These are phyloP conservation scores for Sugiyamaella pinicola DNA, from an alignment of 1,139 yeast species.

Conservation along the genomic window DNA sequence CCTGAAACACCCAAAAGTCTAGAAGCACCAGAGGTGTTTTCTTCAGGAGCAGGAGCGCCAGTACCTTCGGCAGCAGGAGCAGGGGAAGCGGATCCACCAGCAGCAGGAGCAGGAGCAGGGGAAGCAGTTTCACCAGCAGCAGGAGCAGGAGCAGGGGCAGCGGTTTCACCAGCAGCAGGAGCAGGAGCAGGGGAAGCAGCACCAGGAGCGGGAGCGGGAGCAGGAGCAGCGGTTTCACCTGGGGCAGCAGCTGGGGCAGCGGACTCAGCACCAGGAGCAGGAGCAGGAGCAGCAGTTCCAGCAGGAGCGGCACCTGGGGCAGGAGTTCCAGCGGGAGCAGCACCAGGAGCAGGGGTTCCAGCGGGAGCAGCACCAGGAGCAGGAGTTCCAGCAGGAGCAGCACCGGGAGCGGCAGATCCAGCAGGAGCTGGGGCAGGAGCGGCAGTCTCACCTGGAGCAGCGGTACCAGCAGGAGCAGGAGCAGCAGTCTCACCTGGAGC, in stretches of 20 bases:
- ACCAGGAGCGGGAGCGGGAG: conserved; percentile 1
- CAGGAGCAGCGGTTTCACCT: conserved; percentile 9
- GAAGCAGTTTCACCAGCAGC: conserved; percentile 11
- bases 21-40: conserved; percentile 13
- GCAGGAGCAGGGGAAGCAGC: conserved; percentile 7
- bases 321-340: conserved; percentile 4
- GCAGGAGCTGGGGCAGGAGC: too few species aligned
- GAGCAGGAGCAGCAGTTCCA: too few species aligned
- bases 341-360: conserved; percentile 5
- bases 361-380: too few species aligned
- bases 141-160: too few species aligned
- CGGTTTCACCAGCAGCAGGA: conserved; percentile 7
- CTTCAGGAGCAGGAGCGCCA: conserved; percentile 8
- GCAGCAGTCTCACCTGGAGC: too few species aligned
- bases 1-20: conserved; percentile 15
- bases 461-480: too few species aligned
- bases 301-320: background rate
- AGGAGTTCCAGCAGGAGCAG: too few species aligned
- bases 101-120: conserved; percentile 5
- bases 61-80: too few species aligned
- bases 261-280: background rate
- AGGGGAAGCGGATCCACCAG: conserved; percentile 5
- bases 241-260: conserved; percentile 11
- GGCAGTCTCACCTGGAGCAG: too few species aligned
- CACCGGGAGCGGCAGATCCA: too few species aligned